Evolutionary conservation across 768 basidiomycete species (phyloP), one percentile per base, ranked within the genome.

Genomic region (Mycena haematopus): DNA sequence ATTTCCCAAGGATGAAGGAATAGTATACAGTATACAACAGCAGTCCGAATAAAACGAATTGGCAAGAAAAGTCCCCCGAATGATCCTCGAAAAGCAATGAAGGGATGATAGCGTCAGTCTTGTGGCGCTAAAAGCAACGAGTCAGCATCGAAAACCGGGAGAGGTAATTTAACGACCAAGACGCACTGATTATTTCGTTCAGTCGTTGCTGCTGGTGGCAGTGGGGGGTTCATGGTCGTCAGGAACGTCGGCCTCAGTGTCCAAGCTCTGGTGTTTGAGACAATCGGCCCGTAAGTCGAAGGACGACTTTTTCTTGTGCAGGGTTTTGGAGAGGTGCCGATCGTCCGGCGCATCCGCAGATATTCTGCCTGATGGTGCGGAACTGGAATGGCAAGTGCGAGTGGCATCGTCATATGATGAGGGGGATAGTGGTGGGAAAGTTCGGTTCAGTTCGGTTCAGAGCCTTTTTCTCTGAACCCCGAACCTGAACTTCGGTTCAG

Each of bases 261-360:
- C 45, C 47, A 31, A 31, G 27, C 51, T 56, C 58, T 53, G 55
- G 29, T n/a, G 33, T 50, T 68, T 36, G 66, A 66, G 56, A 70
- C 61, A 76, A 42, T 73, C 74, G 38, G 72, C 72, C 22, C 75
- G 73, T 29, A 78, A 62, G 45, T 77, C 73, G 31, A 63, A 67
- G 1, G 73, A 76, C 44, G 75, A 72, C 65, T 73, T 73, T 63
- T 78, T 78, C 61, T 76, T 75, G 60, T 74, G 76, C 35, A 78
- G 60, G 14, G 70, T 73, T 24, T 49, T 35, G 45, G 9, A 10
- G 1, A 14, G 21, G 19, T 29, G 42, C 2, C 21, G 51, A 21
- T 47, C 29, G 35, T 6, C 27, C 14, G 56, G 10, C 15, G 52
- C 24, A 22, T 29, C 31, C n/a, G 9, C 49, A 7, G 45, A 17